Conservation (phyloP, 106 monocot species). For the Platanthera guangdongensis region DNA sequence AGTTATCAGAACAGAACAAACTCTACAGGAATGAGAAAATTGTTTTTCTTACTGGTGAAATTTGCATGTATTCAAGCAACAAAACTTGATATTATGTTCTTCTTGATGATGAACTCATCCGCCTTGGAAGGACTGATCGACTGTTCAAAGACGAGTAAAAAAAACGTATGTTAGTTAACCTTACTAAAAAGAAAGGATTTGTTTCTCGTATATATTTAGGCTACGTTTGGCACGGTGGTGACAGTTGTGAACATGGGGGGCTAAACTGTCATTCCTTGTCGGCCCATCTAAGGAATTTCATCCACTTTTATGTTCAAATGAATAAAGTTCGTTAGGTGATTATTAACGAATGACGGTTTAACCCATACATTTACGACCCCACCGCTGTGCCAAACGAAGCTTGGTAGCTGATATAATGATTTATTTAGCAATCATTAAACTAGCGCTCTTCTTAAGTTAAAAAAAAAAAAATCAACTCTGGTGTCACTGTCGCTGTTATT, state of each 20-base stretch:
- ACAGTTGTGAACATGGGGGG: too few relatives aligned
- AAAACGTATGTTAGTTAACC: neutral
- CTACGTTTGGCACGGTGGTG: too few relatives aligned
- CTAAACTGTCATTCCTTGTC: too few relatives aligned
- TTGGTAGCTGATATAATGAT: too few relatives aligned
- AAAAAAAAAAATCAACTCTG: too few relatives aligned
- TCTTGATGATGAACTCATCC: conserved; percentile 88
- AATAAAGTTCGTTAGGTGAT: neutral
- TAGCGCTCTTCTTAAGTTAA: too few relatives aligned
- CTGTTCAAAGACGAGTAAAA: conserved; percentile 20
- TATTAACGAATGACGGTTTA: neutral
- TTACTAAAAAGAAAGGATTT: neutral
- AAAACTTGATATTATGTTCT: conserved; percentile 78
- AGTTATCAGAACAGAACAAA: neutral
- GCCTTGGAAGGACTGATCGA: conserved; percentile 71
- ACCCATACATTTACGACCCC: too few relatives aligned
- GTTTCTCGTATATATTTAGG: too few relatives aligned
- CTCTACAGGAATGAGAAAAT: neutral
- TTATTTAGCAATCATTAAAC: too few relatives aligned
- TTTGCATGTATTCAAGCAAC: conserved; percentile 16
- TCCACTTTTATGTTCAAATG: neutral
- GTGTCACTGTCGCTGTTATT: too few relatives aligned
- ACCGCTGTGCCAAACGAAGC: too few relatives aligned
- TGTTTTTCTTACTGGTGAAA: neutral
- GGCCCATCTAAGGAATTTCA: too few relatives aligned